Base-by-base conservation (phyloP, 306 rosid species). In the barrel medic (Medicago truncatula) region DNA sequence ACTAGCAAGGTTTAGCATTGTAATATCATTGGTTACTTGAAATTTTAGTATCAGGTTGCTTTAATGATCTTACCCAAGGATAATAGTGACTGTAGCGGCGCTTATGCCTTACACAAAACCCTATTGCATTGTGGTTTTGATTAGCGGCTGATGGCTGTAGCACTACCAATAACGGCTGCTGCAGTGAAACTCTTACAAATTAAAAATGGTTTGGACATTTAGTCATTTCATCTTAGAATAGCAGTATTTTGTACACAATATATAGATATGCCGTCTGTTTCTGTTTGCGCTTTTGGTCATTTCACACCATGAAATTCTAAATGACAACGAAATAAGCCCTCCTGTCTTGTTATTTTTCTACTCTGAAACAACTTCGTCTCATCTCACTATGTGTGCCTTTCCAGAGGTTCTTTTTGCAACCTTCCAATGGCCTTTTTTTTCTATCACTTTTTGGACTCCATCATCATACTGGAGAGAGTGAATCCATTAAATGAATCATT, bases 381-480 rank as follows among this genome's bases (percentile, higher is more conserved):
- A 14, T 23, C 63, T 23, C 63, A 21, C 38, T 38, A 10, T 58
- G 36, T 5, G 64, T 16, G 8, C 31, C 64, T 60, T 60, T 28
- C 41, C 38, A 31, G 18, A 4, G 2, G 41, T 12, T 18, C 41
- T 13, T 28, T 60, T 18, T 17, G 60, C 60, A 18, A 54, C 61
- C 28, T 54, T 54, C 28, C 28, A 54, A 13, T 54, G 61, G 28
- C 31, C 61, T 11, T 54, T 54, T 54, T 11, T 54, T 54, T 54
- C 31, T 54, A 40, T 60, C 41, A n/a, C 11, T 13, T 7, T 28
- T 15, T 60, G 3, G 31, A 31, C 9, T 31, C 31, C 61, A 54
- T 54, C 28, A 18, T 54, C 61, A 54, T 18, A 54, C 18, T 54
- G 68, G 23, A 62, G 23, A 60, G 36, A 62, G 23, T 62, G 43